phyloP scores from a whole-genome alignment of 2,329 filamentous ascomycete genomes.

The Phialemonium atrogriseum region DNA sequence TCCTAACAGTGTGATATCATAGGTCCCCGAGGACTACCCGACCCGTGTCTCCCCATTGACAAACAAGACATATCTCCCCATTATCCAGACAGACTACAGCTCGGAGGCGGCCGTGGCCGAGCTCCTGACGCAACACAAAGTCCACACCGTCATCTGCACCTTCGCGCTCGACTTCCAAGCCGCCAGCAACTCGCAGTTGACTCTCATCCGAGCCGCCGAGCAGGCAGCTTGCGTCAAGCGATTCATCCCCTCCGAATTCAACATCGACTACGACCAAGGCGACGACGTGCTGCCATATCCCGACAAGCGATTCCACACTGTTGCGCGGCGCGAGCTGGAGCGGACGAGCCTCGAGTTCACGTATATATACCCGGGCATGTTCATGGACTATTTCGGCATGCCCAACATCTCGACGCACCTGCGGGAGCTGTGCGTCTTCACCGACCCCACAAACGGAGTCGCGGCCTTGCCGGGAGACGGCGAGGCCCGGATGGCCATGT shows the following conservation, averaged over 20 bases:
- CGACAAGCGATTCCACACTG: constrained; percentile 21
- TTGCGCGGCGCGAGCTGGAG: constrained; percentile 18
- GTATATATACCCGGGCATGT: constrained; percentile 26
- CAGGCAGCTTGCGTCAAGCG: constrained; percentile 18
- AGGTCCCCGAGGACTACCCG: too few relatives aligned
- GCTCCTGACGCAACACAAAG: constrained; percentile 12
- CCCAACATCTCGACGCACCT: constrained; percentile 16
- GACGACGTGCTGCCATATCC: constrained; percentile 23
- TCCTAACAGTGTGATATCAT: too few relatives aligned
- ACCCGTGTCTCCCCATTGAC: constrained; percentile 13
- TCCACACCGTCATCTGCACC: constrained; percentile 23
- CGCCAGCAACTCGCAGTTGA: constrained; percentile 20
- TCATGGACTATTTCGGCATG: constrained; percentile 27
- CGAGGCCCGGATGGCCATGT: constrained; percentile 21
- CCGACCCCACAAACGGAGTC: constrained; percentile 17
- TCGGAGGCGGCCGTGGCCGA: constrained; percentile 13
- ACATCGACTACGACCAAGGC: constrained; percentile 25
- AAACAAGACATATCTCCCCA: constrained; percentile 12
- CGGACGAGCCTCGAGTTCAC: constrained; percentile 23
- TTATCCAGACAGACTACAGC: constrained; percentile 20
- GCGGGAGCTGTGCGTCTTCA: constrained; percentile 19
- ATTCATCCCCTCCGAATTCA: constrained; percentile 29
- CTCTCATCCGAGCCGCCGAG: constrained; percentile 24
- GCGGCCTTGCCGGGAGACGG: constrained; percentile 22
- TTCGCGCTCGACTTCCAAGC: constrained; percentile 21